These are phyloP conservation scores for Capsella rubella DNA, from an alignment of 441 rosid species.

Conservation along the genomic window DNA sequence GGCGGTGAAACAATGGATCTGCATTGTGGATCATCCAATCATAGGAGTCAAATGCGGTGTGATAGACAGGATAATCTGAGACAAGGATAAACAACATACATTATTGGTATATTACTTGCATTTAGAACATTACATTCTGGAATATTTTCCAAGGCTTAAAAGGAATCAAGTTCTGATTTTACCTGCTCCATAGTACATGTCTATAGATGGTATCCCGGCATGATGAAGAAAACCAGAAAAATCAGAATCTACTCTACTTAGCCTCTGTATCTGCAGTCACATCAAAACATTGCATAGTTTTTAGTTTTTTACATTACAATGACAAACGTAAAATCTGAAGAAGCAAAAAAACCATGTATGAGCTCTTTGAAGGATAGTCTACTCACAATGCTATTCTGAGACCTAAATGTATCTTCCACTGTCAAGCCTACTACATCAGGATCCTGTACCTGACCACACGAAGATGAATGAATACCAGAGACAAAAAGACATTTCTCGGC, in stretches of 20 bases:
- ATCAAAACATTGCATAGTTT: not conserved
- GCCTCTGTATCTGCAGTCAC: conserved; percentile 76
- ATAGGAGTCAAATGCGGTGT: conserved; percentile 88
- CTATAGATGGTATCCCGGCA: conserved; percentile 88
- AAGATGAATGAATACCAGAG: conserved; percentile 22
- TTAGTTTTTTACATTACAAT: no score
- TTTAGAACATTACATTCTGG: not conserved
- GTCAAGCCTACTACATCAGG: conserved; percentile 66
- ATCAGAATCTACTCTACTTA: conserved; percentile 86
- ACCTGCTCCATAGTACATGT: conserved; percentile 93
- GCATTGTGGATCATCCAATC: conserved; percentile 76
- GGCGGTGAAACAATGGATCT: conserved; percentile 87
- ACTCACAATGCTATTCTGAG: conserved; percentile 48
- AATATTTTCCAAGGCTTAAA: not conserved
- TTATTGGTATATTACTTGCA: conserved; percentile 11
- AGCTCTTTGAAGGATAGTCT: conserved; percentile 10
- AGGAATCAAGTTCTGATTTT: conserved; percentile 20
- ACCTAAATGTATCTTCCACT: conserved; percentile 65
- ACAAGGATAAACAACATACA: conserved; percentile 5
- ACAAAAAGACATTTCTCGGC: not conserved
- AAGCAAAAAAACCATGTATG: not conserved
- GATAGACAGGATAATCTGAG: conserved; percentile 91
- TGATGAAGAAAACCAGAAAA: conserved; percentile 91
- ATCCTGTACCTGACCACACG: conserved; percentile 69
- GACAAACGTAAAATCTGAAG: no score